Conservation (phyloP, 2,329 filamentous ascomycete species). For the Alternaria metachromatica region DNA sequence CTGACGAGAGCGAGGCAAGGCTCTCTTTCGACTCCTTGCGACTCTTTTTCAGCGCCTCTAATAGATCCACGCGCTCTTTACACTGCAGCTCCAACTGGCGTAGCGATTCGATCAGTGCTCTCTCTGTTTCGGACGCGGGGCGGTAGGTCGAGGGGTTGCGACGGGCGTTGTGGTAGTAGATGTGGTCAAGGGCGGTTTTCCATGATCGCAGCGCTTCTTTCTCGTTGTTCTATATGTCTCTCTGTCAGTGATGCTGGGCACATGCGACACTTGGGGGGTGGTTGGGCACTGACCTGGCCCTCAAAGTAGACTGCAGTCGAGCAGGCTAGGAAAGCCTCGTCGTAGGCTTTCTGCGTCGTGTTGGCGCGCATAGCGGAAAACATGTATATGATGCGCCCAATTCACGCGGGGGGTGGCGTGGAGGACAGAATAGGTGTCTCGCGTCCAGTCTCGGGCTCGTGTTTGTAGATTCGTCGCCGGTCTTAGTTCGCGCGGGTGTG, state of each 20-base stretch:
- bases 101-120: constrained; percentile 79
- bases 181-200: constrained; percentile 85
- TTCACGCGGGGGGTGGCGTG: constrained; percentile 49
- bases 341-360: constrained; percentile 94
- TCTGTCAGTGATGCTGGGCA: constrained; percentile 1
- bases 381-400: constrained; percentile 8
- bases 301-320: constrained; percentile 98
- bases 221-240: constrained; percentile 77
- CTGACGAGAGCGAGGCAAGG: constrained; percentile 24
- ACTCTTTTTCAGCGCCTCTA: constrained; percentile 78
- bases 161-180: constrained; percentile 84
- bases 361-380: constrained; percentile 59
- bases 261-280: not conserved
- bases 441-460: constrained; percentile 16
- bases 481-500: constrained; percentile 32
- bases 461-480: constrained; percentile 28
- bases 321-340: constrained; percentile 93
- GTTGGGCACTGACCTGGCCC: constrained; percentile 68
- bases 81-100: constrained; percentile 87
- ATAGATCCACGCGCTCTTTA: constrained; percentile 87
- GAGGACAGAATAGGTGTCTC: constrained; percentile 38
- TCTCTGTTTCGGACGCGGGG: constrained; percentile 82
- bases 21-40: constrained; percentile 59
- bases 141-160: constrained; percentile 72
- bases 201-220: constrained; percentile 88